Evolutionary conservation across 257 asterid genomes (phyloP).

Genomic region (Solanum pennellii): DNA sequence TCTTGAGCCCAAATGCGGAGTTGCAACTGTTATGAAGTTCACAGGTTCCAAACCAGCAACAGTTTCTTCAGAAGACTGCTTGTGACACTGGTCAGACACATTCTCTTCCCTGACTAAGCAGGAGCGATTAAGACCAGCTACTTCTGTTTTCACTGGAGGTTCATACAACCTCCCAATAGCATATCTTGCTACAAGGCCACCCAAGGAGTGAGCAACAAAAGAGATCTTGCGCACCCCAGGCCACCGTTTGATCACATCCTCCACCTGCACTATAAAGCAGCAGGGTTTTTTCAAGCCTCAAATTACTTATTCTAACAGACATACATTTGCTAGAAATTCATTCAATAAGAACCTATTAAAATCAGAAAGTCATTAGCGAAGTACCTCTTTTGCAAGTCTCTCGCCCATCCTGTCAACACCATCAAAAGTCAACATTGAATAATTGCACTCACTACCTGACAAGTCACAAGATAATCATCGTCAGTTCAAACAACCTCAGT

Average conservation of each 20-base stretch:
- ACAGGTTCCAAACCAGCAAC: conserved; percentile 79
- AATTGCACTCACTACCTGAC: conserved; percentile 80
- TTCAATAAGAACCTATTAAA: conserved; percentile 1
- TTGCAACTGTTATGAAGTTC: conserved; percentile 82
- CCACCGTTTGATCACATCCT: conserved; percentile 62
- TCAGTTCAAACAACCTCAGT: not conserved
- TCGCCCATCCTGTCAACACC: conserved; percentile 95
- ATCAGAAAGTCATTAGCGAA: conserved; percentile 22
- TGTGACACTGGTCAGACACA: not conserved
- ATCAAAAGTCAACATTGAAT: conserved; percentile 73
- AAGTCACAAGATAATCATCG: not conserved
- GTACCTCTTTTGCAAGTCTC: conserved; percentile 92
- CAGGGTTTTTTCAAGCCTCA: not conserved
- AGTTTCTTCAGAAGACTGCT: conserved; percentile 20
- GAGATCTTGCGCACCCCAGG: conserved; percentile 66
- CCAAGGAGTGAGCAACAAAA: conserved; percentile 88
- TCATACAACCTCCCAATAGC: conserved; percentile 67
- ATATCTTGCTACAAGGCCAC: conserved; percentile 90
- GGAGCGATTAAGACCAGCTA: conserved; percentile 11
- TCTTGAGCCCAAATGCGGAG: conserved; percentile 87
- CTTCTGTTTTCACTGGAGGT: conserved; percentile 11
- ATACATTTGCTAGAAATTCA: not conserved
- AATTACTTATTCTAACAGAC: not conserved
- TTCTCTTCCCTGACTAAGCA: conserved; percentile 19
- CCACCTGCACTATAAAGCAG: conserved; percentile 63